These are phyloP conservation scores for Westerdykella ornata DNA, from an alignment of 2,329 filamentous ascomycete genomes.

Conservation along the genomic window DNA sequence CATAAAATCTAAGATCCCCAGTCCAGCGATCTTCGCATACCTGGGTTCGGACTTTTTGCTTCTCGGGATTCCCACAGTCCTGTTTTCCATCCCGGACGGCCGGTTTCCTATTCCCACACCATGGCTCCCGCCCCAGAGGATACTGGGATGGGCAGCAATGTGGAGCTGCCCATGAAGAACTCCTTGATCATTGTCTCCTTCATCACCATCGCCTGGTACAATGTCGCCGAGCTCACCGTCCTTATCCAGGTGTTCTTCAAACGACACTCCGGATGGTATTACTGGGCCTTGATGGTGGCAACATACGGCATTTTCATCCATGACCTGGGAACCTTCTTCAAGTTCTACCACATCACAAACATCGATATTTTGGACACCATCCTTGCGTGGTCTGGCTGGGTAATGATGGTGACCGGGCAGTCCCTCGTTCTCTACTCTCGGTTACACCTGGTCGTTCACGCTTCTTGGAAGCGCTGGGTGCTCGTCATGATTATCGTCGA, in stretches of 20 bases:
- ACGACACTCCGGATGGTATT: slow-evolving; percentile 10
- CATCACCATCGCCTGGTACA: slow-evolving; percentile 13
- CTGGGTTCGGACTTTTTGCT: no score
- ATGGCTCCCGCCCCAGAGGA: slow-evolving; percentile 5
- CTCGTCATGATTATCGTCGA: slow-evolving; percentile 54
- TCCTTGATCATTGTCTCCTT: slow-evolving; percentile 8
- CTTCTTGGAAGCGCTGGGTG: slow-evolving; percentile 32
- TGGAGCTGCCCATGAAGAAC: background rate
- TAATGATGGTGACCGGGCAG: slow-evolving; percentile 54
- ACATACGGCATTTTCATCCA: slow-evolving; percentile 11
- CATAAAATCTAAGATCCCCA: no score
- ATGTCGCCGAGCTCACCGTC: slow-evolving; percentile 14
- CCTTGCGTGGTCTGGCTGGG: slow-evolving; percentile 35
- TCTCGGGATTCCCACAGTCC: no score
- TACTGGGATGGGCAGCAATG: slow-evolving; percentile 3
- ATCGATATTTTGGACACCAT: slow-evolving; percentile 2
- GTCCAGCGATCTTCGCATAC: no score
- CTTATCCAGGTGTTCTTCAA: slow-evolving; percentile 13
- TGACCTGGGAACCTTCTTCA: slow-evolving; percentile 11
- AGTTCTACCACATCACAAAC: slow-evolving; percentile 7
- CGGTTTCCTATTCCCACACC: background rate
- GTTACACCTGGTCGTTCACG: background rate
- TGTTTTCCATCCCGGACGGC: no score
- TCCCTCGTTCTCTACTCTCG: slow-evolving; percentile 56
- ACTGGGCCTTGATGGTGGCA: slow-evolving; percentile 11